Evolutionary conservation across 768 basidiomycete genomes (phyloP).

Genomic region (Candolleomyces efflorescens): DNA sequence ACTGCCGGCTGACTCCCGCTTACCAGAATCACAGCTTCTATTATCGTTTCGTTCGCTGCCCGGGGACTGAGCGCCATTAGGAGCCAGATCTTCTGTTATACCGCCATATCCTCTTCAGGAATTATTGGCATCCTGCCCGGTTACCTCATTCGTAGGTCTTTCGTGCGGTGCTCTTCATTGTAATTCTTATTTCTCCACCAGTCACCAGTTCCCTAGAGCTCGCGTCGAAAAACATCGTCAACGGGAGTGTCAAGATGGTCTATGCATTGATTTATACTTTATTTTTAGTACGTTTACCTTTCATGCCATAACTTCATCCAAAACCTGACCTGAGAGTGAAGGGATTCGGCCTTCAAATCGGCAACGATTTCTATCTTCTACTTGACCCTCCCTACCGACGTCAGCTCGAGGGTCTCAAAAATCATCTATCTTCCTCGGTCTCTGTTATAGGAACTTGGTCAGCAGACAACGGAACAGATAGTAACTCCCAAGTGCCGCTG

Average conservation of each 20-base stretch:
- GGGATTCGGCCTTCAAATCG: conserved; percentile 84
- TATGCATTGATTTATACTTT: conserved; percentile 86
- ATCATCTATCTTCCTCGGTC: conserved; percentile 43
- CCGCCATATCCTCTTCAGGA: conserved; percentile 82
- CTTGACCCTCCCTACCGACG: conserved; percentile 56
- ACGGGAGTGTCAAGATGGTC: conserved; percentile 84
- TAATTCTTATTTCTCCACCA: conserved; percentile 12
- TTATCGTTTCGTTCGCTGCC: conserved; percentile 74
- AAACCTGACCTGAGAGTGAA: conserved; percentile 13
- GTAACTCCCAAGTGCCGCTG: conserved; percentile 37
- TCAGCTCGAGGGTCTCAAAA: conserved; percentile 49
- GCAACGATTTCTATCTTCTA: conserved; percentile 74
- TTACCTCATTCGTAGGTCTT: conserved; percentile 66
- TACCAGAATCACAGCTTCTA: conserved; percentile 73
- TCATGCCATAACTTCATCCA: not conserved
- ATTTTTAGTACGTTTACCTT: conserved; percentile 44
- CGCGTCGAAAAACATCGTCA: conserved; percentile 82
- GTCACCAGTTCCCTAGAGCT: conserved; percentile 82
- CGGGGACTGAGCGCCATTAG: conserved; percentile 80
- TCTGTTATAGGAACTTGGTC: conserved; percentile 64
- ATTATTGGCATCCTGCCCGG: conserved; percentile 91
- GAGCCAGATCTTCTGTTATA: conserved; percentile 82
- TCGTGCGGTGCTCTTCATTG: not conserved
- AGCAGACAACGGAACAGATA: conserved; percentile 48
- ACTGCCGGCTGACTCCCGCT: not conserved